These are phyloP conservation scores for Stachybotrys chlorohalonatus DNA, from an alignment of 2,329 filamentous ascomycete genomes.

Conservation along the genomic window DNA sequence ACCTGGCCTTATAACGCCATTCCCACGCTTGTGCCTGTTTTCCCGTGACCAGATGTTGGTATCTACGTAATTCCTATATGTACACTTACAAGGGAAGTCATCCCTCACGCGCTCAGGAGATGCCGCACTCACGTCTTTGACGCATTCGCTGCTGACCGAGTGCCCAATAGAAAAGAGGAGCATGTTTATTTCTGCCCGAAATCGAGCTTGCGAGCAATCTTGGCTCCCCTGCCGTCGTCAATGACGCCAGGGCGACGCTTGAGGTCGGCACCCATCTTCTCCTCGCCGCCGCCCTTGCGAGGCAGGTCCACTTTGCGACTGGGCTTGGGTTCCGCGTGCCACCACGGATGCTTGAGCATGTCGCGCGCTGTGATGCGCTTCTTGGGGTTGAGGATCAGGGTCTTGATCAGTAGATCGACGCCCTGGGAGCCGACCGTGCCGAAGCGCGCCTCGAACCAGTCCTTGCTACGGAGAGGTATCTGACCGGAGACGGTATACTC, in stretches of 20 bases:
- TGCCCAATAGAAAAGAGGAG: background rate
- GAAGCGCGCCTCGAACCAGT: slow-evolving; percentile 70
- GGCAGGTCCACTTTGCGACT: slow-evolving; percentile 77
- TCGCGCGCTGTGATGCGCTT: slow-evolving; percentile 70
- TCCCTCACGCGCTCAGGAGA: too few relatives aligned
- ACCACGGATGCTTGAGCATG: slow-evolving; percentile 78
- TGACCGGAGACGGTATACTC: slow-evolving; percentile 67
- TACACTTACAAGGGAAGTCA: too few relatives aligned
- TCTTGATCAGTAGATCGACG: slow-evolving; percentile 79
- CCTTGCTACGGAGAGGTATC: slow-evolving; percentile 53
- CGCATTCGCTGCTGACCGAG: too few relatives aligned
- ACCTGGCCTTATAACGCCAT: too few relatives aligned
- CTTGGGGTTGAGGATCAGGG: slow-evolving; percentile 77
- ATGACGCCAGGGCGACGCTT: slow-evolving; percentile 62
- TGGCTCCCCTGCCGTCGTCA: slow-evolving; percentile 59
- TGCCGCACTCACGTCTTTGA: too few relatives aligned
- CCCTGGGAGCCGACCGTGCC: slow-evolving; percentile 72
- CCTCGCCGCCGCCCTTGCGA: slow-evolving; percentile 60
- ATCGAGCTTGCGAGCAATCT: slow-evolving; percentile 75
- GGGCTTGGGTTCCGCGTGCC: slow-evolving; percentile 73
- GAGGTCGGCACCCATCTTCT: slow-evolving; percentile 74
- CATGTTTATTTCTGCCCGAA: slow-evolving; percentile 42
- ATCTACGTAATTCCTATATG: background rate
- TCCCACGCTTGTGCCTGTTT: background rate
- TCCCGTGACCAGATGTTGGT: background rate